phyloP scores from a whole-genome alignment of 192 early-diverging fungal genomes.

The Coemansia sp. region DNA sequence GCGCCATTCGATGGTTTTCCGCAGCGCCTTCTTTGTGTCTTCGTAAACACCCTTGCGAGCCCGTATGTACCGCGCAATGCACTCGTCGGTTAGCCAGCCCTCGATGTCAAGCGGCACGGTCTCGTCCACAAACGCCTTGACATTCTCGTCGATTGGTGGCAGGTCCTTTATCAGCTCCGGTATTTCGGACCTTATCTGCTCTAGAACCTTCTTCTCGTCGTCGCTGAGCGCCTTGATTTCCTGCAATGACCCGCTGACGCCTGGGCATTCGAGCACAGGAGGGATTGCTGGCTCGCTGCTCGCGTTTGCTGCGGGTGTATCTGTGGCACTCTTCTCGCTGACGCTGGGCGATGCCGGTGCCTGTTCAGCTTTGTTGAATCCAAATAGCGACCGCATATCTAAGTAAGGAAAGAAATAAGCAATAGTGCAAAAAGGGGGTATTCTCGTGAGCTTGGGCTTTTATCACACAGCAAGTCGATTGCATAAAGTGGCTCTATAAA shows the following conservation, averaged over 20 bases:
- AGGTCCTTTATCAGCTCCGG: slow-evolving; percentile 46
- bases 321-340: slow-evolving; percentile 21
- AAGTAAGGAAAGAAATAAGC: not conserved
- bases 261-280: slow-evolving; percentile 23
- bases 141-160: slow-evolving; percentile 28
- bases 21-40: slow-evolving; percentile 64
- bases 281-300: slow-evolving; percentile 8
- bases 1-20: slow-evolving; percentile 79
- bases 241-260: slow-evolving; percentile 21
- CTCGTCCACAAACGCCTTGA: slow-evolving; percentile 28
- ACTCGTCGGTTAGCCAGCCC: slow-evolving; percentile 55
- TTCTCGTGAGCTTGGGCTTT: too few relatives aligned
- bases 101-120: slow-evolving; percentile 44
- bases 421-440: too few relatives aligned
- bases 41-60: slow-evolving; percentile 69
- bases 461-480: too few relatives aligned
- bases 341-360: slow-evolving; percentile 14
- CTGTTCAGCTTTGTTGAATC: slow-evolving; percentile 34
- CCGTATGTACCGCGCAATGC: slow-evolving; percentile 67
- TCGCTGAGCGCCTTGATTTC: slow-evolving; percentile 34
- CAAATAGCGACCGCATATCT: slow-evolving; percentile 46
- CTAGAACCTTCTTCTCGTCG: slow-evolving; percentile 38
- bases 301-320: not conserved
- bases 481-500: too few relatives aligned
- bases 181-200: slow-evolving; percentile 35